phyloP scores from a whole-genome alignment of 2,329 filamentous ascomycete species.

The Aspergillus melleus region DNA sequence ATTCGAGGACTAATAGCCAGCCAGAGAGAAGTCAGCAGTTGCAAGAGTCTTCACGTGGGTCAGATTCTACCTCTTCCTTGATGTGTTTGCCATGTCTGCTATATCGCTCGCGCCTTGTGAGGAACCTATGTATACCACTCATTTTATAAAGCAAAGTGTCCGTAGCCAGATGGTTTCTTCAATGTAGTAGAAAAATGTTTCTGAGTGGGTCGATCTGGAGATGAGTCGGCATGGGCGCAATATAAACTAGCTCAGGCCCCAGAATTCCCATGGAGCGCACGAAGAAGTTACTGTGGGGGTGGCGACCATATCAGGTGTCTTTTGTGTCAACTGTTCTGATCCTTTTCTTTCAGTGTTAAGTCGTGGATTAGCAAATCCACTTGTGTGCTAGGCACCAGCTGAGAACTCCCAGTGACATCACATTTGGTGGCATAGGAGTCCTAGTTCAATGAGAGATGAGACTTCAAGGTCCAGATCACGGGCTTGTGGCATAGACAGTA shows the following conservation, averaged over 20 bases:
- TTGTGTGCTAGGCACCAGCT: constrained; percentile 20
- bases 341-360: not conserved
- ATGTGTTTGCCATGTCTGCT: constrained; percentile 28
- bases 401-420: constrained; percentile 22
- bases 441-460: not conserved
- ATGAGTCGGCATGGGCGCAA: constrained; percentile 26
- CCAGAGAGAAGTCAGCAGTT: not conserved
- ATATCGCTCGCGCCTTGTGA: constrained; percentile 41
- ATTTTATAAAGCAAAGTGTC: constrained; percentile 24
- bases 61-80: constrained; percentile 35
- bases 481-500: not conserved
- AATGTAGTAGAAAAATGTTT: constrained; percentile 4
- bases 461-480: not conserved
- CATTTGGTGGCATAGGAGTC: constrained; percentile 9
- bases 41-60: not conserved
- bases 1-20: constrained; percentile 19
- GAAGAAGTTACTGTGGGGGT: constrained; percentile 11
- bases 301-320: constrained; percentile 26
- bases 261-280: constrained; percentile 24
- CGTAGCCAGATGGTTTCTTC: not conserved
- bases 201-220: constrained; percentile 2
- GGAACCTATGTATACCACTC: constrained; percentile 45
- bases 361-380: constrained; percentile 4
- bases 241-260: constrained; percentile 27
- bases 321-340: constrained; percentile 8